phyloP scores from a whole-genome alignment of 805 yeast genomes.

The Candida vaughaniae region DNA sequence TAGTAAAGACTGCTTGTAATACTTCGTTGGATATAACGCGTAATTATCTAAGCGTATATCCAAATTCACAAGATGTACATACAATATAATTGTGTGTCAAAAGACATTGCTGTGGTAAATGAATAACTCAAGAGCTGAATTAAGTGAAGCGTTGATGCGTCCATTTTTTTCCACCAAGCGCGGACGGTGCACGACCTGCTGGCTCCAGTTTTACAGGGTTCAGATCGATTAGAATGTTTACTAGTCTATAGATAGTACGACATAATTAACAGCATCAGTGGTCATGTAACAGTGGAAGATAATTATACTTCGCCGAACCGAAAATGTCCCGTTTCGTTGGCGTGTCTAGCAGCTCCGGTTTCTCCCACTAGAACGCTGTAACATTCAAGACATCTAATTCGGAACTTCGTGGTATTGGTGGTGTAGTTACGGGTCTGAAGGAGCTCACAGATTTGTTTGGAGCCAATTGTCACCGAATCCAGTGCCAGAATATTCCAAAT shows the following conservation, averaged over 20 bases:
- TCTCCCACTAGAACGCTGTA: slow-evolving; percentile 56
- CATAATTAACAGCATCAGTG: too few relatives aligned
- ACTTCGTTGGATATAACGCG: neutral
- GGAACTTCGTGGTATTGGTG: slow-evolving; percentile 62
- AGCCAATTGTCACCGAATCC: slow-evolving; percentile 30
- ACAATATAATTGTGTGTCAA: slow-evolving; percentile 17
- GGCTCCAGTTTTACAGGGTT: too few relatives aligned
- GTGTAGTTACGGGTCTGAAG: slow-evolving; percentile 55
- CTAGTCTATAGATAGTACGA: too few relatives aligned
- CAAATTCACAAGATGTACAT: too few relatives aligned
- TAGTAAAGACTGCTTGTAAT: slow-evolving; percentile 16
- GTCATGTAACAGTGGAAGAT: too few relatives aligned
- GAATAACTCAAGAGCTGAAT: too few relatives aligned
- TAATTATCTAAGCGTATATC: too few relatives aligned
- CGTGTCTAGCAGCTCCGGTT: slow-evolving; percentile 62
- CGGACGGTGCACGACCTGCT: slow-evolving; percentile 5
- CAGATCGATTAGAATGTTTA: too few relatives aligned
- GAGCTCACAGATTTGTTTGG: slow-evolving; percentile 35
- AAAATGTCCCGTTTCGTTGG: slow-evolving; percentile 57
- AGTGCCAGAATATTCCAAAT: slow-evolving; percentile 34
- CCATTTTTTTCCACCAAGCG: slow-evolving; percentile 7
- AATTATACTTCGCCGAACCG: slow-evolving; percentile 59
- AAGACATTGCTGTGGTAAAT: slow-evolving; percentile 8
- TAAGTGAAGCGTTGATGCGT: too few relatives aligned
- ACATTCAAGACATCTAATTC: slow-evolving; percentile 59